Conservation (phyloP, 2,329 filamentous ascomycete species). For the Fusarium pininemorale region DNA sequence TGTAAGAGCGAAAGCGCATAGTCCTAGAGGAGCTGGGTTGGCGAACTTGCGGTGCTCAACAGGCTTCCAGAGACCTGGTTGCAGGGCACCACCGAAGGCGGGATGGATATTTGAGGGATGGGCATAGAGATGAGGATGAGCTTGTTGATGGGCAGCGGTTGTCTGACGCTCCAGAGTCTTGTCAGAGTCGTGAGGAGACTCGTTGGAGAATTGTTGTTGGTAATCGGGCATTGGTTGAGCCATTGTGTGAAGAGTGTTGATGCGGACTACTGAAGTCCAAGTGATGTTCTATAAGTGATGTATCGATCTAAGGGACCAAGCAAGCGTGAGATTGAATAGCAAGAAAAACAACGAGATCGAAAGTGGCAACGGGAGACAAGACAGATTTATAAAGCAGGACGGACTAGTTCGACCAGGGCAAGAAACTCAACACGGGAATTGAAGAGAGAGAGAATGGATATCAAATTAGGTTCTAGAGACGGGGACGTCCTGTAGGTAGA, state of each 20-base stretch:
- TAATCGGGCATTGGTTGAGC: slow-evolving; percentile 25
- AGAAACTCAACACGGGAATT: slow-evolving; percentile 6
- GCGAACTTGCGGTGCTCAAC: slow-evolving; percentile 75
- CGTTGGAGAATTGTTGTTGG: slow-evolving; percentile 17
- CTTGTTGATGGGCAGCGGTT: slow-evolving; percentile 23
- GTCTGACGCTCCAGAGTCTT: slow-evolving; percentile 39
- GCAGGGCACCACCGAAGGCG: slow-evolving; percentile 74
- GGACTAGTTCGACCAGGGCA: slow-evolving; percentile 7
- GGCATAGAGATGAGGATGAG: slow-evolving; percentile 42
- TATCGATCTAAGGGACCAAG: neutral
- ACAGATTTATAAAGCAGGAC: slow-evolving; percentile 38
- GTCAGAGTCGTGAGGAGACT: slow-evolving; percentile 37
- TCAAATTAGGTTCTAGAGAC: slow-evolving; percentile 26
- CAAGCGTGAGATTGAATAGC: neutral
- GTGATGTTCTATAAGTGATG: neutral
- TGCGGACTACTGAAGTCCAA: neutral
- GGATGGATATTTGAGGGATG: slow-evolving; percentile 50
- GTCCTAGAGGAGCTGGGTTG: slow-evolving; percentile 81
- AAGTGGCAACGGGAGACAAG: slow-evolving; percentile 22
- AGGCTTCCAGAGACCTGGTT: slow-evolving; percentile 73
- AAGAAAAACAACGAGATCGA: neutral
- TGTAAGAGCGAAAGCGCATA: slow-evolving; percentile 82
- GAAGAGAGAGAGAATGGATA: slow-evolving; percentile 12
- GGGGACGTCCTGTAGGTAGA: neutral
- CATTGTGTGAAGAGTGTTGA: slow-evolving; percentile 24